phyloP scores from a whole-genome alignment of 164 flowering plant genomes.

The Annona cherimola region DNA sequence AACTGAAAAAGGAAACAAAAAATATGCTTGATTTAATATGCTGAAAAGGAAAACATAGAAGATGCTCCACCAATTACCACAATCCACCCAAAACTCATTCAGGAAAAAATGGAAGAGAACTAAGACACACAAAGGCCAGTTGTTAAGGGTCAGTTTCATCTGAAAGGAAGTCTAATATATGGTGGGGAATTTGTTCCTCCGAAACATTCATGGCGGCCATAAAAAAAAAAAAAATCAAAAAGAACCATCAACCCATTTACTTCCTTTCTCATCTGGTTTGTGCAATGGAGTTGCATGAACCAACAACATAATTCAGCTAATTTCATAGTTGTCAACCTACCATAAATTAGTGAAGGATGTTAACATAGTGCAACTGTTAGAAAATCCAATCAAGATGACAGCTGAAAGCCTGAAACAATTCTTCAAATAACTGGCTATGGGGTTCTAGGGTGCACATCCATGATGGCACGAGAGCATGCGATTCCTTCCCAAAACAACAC shows the following conservation, averaged over 20 bases:
- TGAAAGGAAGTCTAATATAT: not conserved
- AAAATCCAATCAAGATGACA: not conserved
- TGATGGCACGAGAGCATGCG: not conserved
- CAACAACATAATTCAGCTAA: not conserved
- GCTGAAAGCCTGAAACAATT: not conserved
- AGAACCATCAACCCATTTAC: not conserved
- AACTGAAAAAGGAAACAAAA: conserved; percentile 25
- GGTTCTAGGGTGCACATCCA: not conserved
- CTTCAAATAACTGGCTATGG: not conserved
- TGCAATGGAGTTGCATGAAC: not conserved
- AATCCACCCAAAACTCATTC: not conserved
- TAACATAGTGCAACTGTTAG: not conserved
- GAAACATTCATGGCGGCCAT: not conserved
- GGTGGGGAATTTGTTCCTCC: not conserved
- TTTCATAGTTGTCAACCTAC: not conserved
- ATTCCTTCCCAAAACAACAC: not conserved
- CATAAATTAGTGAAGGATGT: not conserved
- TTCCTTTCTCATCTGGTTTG: not conserved
- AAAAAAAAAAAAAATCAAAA: too few species aligned
- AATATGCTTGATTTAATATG: not conserved
- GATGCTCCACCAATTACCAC: not conserved
- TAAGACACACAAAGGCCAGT: not conserved
- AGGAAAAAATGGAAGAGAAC: not conserved
- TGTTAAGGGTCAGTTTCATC: not conserved
- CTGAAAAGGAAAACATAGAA: not conserved